phyloP scores from a whole-genome alignment of 2,329 filamentous ascomycete species.

The Xylaria polymorpha region DNA sequence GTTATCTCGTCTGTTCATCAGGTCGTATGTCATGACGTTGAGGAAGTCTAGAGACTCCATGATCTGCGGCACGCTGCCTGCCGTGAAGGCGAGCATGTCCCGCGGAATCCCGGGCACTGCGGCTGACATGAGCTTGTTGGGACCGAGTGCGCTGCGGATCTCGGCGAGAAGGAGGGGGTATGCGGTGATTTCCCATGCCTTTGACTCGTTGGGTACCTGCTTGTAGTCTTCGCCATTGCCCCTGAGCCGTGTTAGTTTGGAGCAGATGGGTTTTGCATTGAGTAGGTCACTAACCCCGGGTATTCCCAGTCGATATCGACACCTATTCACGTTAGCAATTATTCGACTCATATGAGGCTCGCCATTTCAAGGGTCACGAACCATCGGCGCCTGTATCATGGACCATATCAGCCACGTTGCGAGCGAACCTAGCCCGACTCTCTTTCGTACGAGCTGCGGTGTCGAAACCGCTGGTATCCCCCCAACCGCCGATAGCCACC shows the following conservation, averaged over 20 bases:
- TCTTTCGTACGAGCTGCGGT: slow-evolving; percentile 59
- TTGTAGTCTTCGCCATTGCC: slow-evolving; percentile 79
- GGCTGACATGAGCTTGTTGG: slow-evolving; percentile 70
- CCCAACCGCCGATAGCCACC: slow-evolving; percentile 75
- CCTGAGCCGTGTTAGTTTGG: slow-evolving; percentile 49
- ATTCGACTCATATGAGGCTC: background rate
- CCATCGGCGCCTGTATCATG: slow-evolving; percentile 69
- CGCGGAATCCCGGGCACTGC: slow-evolving; percentile 71
- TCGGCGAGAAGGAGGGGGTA: slow-evolving; percentile 71
- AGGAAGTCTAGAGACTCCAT: slow-evolving; percentile 71
- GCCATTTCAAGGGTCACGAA: slow-evolving; percentile 24
- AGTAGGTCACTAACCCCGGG: slow-evolving; percentile 43
- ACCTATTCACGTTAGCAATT: slow-evolving; percentile 33
- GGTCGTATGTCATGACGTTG: slow-evolving; percentile 78
- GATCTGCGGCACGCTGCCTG: slow-evolving; percentile 67
- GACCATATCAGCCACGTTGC: slow-evolving; percentile 67
- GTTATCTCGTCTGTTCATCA: slow-evolving; percentile 78
- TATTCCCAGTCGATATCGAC: slow-evolving; percentile 76
- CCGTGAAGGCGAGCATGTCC: slow-evolving; percentile 77
- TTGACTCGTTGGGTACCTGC: slow-evolving; percentile 66
- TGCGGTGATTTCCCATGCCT: slow-evolving; percentile 68
- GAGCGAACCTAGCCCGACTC: slow-evolving; percentile 64
- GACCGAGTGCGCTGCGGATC: slow-evolving; percentile 68
- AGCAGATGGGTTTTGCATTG: background rate
- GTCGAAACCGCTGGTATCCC: slow-evolving; percentile 68